These are phyloP conservation scores for Hippophae rhamnoides DNA, from an alignment of 306 rosid species.

Conservation along the genomic window DNA sequence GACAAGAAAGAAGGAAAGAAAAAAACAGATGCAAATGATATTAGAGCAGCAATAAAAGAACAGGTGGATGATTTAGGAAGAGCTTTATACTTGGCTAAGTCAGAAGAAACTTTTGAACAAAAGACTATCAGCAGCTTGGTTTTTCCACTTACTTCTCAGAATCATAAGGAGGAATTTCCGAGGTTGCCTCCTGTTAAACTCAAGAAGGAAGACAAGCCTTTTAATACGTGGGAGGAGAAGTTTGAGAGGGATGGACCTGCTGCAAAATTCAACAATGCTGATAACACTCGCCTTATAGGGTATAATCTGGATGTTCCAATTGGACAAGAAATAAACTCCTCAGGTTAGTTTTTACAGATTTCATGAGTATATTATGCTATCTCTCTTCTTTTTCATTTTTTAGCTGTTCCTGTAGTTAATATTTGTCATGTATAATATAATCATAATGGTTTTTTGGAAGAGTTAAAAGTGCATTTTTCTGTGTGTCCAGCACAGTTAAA, in stretches of 20 bases:
- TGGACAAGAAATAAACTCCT: slow-evolving; percentile 77
- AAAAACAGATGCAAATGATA: slow-evolving; percentile 44
- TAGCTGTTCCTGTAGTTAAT: background rate
- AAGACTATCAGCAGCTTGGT: slow-evolving; percentile 36
- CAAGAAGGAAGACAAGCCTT: slow-evolving; percentile 82
- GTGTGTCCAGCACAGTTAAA: no score
- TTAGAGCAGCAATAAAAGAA: slow-evolving; percentile 57
- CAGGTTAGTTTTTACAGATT: slow-evolving; percentile 41
- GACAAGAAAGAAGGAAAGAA: slow-evolving; percentile 59
- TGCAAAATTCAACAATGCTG: slow-evolving; percentile 38
- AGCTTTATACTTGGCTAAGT: slow-evolving; percentile 53
- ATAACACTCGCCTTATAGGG: slow-evolving; percentile 58
- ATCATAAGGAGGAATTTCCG: slow-evolving; percentile 74
- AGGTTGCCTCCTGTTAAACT: slow-evolving; percentile 89
- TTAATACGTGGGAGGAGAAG: slow-evolving; percentile 66
- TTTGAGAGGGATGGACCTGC: slow-evolving; percentile 57
- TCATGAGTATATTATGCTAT: slow-evolving; percentile 8
- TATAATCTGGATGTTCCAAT: slow-evolving; percentile 83
- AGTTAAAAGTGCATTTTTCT: no score
- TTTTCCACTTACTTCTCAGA: slow-evolving; percentile 50
- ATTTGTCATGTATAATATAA: no score
- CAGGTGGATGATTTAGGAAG: slow-evolving; percentile 90
- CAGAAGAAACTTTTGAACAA: slow-evolving; percentile 58
- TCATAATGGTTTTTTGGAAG: no score
- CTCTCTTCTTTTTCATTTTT: background rate